phyloP scores from a whole-genome alignment of 2,329 filamentous ascomycete species.

The Ophiostoma quercus region DNA sequence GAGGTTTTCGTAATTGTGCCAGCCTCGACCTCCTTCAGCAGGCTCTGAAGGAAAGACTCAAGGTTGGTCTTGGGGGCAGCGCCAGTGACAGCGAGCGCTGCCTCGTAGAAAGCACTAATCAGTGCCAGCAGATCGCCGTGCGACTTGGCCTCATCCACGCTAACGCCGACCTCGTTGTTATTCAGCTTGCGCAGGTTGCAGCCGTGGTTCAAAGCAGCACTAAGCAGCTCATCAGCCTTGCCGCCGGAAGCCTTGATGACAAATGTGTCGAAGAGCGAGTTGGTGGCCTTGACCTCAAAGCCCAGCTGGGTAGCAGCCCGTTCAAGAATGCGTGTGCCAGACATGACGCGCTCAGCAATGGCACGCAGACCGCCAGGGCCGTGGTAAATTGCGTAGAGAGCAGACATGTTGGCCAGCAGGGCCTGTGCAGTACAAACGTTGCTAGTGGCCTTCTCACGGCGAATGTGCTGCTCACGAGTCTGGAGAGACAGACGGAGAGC shows the following conservation, averaged over 20 bases:
- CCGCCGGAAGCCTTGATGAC: constrained; percentile 49
- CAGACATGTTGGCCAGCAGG: constrained; percentile 89
- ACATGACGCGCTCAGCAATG: constrained; percentile 74
- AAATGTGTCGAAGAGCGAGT: constrained; percentile 66
- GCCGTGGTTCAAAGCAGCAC: constrained; percentile 44
- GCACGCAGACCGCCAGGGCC: constrained; percentile 75
- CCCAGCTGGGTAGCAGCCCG: constrained; percentile 58
- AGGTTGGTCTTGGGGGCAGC: constrained; percentile 3
- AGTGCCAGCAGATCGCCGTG: constrained; percentile 30
- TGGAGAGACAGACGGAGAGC: constrained; percentile 82
- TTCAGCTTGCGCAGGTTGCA: constrained; percentile 54
- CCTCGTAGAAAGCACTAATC: constrained; percentile 25
- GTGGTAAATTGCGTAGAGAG: constrained; percentile 91
- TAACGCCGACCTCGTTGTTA: constrained; percentile 60
- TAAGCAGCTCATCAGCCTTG: constrained; percentile 45
- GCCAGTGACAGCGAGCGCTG: constrained; percentile 15
- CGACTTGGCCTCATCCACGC: constrained; percentile 60
- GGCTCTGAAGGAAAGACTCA: constrained; percentile 35
- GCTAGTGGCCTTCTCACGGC: constrained; percentile 92
- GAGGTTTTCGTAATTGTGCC: constrained; percentile 10
- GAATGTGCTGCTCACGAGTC: constrained; percentile 92
- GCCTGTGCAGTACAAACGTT: constrained; percentile 97
- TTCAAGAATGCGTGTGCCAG: constrained; percentile 65
- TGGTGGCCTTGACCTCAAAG: constrained; percentile 43
- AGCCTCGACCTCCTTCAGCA: constrained; percentile 36